These are phyloP conservation scores for Lycium barbarum DNA, from an alignment of 257 asterid species.

Conservation along the genomic window DNA sequence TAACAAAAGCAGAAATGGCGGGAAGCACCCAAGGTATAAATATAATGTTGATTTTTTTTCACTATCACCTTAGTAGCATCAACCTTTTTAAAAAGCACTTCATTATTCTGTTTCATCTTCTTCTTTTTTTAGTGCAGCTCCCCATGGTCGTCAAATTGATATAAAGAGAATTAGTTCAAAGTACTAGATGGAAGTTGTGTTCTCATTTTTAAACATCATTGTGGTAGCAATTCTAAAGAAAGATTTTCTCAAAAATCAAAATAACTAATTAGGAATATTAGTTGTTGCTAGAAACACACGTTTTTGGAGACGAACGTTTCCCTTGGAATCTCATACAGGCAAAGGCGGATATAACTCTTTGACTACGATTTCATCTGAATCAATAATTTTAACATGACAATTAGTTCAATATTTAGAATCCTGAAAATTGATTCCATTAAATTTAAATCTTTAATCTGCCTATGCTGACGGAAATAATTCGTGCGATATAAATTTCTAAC, in stretches of 20 bases:
- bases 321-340: too few relatives aligned
- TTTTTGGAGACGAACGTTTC: too few relatives aligned
- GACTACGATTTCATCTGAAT: too few relatives aligned
- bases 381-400: too few relatives aligned
- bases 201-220: constrained; percentile 13
- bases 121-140: neutral
- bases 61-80: neutral
- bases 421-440: too few relatives aligned
- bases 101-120: neutral
- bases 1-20: neutral
- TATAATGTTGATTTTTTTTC: neutral
- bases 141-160: neutral
- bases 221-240: neutral
- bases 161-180: neutral
- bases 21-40: neutral
- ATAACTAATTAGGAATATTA: neutral
- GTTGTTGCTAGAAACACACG: neutral
- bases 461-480: too few relatives aligned
- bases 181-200: neutral
- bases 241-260: neutral
- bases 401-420: too few relatives aligned
- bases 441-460: too few relatives aligned
- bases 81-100: neutral
- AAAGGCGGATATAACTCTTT: too few relatives aligned
- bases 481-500: neutral